phyloP scores from a whole-genome alignment of 2,329 filamentous ascomycete genomes.

The Cryphonectria carpinicola region DNA sequence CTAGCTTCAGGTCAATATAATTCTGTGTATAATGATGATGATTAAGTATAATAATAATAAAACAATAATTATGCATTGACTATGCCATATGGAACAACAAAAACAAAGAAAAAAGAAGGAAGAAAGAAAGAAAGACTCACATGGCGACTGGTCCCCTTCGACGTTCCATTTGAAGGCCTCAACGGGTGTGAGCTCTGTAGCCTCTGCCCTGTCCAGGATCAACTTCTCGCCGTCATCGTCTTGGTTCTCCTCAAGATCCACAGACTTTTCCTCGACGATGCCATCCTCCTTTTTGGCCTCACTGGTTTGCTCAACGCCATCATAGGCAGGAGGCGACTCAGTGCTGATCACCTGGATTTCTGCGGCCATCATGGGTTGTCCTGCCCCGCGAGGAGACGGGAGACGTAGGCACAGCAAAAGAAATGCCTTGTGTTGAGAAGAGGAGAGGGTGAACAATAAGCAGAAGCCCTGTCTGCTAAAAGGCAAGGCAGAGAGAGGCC shows the following conservation, averaged over 20 bases:
- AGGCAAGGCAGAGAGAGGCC: not conserved
- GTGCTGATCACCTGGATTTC: slow-evolving; percentile 25
- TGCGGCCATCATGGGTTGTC: slow-evolving; percentile 18
- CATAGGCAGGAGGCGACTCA: slow-evolving; percentile 7
- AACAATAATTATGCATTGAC: not conserved
- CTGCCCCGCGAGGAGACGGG: not conserved
- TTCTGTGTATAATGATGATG: not conserved
- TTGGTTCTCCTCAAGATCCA: slow-evolving; percentile 25
- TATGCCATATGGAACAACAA: not conserved
- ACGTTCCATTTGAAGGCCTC: slow-evolving; percentile 44
- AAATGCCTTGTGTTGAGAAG: not conserved
- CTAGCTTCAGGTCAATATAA: slow-evolving; percentile 28
- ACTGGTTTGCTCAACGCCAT: not conserved
- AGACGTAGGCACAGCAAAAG: not conserved
- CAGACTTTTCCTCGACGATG: slow-evolving; percentile 14
- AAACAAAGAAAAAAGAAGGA: too few species aligned
- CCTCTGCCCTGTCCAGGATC: slow-evolving; percentile 33
- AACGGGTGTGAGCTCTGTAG: slow-evolving; percentile 38
- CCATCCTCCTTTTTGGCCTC: slow-evolving; percentile 19
- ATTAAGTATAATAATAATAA: not conserved
- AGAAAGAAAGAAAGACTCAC: slow-evolving; percentile 30
- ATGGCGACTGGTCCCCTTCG: slow-evolving; percentile 43
- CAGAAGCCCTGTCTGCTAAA: not conserved
- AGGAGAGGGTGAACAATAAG: not conserved
- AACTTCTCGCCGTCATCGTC: slow-evolving; percentile 25